Conservation (phyloP, 257 asterid species). For the Solanum etuberosum region DNA sequence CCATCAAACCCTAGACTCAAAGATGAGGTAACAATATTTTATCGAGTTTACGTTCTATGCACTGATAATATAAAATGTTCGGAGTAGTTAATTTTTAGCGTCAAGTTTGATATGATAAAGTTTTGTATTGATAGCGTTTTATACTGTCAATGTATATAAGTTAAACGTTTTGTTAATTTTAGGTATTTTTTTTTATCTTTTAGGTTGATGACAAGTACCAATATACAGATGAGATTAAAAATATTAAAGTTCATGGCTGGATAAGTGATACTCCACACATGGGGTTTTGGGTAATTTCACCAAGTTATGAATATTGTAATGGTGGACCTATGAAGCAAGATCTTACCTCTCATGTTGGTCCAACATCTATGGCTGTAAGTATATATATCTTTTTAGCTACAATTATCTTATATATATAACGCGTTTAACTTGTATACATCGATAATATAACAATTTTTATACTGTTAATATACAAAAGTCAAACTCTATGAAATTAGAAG, state of each 20-base stretch:
- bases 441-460: not conserved
- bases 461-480: not conserved
- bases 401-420: not conserved
- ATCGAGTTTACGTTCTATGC: not conserved
- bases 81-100: not conserved
- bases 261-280: constrained; percentile 20
- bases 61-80: not conserved
- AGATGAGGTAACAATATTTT: constrained; percentile 13
- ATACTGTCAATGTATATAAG: not conserved
- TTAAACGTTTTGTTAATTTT: not conserved
- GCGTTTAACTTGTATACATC: not conserved
- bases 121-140: not conserved
- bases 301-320: constrained; percentile 50
- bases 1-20: constrained; percentile 18
- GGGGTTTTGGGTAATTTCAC: constrained; percentile 65
- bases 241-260: constrained; percentile 63
- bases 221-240: constrained; percentile 43
- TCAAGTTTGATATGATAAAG: not conserved
- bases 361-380: constrained; percentile 46
- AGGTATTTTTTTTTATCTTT: not conserved
- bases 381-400: not conserved
- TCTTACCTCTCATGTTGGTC: constrained; percentile 53
- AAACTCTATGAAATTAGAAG: not conserved
- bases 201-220: constrained; percentile 73
- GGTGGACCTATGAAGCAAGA: constrained; percentile 59